Evolutionary conservation across 139 green algal species (phyloP).

Genomic region (Pleodorina starrii): DNA sequence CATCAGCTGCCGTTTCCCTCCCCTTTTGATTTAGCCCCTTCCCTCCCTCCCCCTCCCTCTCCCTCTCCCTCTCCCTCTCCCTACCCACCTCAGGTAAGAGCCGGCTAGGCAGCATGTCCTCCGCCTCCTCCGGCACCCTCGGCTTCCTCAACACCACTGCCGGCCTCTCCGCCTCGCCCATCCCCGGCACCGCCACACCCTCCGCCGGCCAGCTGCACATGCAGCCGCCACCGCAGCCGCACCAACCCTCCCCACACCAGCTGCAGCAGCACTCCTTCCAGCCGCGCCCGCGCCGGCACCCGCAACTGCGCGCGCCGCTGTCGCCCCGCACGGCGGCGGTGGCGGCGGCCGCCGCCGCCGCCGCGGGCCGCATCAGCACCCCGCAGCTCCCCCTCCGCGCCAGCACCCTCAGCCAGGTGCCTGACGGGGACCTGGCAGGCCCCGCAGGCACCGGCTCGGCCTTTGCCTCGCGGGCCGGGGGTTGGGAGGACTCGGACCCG

Average conservation of each 20-base stretch:
- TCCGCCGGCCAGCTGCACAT: not conserved
- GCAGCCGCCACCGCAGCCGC: too few species aligned
- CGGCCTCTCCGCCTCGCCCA: not conserved
- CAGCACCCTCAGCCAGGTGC: not conserved
- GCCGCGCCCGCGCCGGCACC: not conserved
- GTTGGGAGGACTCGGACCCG: not conserved
- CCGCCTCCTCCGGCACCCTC: not conserved
- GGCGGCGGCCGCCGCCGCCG: not conserved
- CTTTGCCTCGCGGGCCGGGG: not conserved
- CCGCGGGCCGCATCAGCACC: not conserved
- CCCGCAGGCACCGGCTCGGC: not conserved
- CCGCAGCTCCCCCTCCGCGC: not conserved
- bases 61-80: too few species aligned
- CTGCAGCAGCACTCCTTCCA: not conserved
- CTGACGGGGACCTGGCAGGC: not conserved
- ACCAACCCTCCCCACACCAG: not conserved
- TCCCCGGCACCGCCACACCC: not conserved
- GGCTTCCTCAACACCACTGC: not conserved
- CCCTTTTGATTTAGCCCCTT: too few species aligned
- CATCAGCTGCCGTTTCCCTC: too few species aligned
- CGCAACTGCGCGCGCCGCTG: not conserved
- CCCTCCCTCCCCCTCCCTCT: too few species aligned
- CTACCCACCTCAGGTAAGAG: not conserved
- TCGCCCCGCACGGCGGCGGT: not conserved
- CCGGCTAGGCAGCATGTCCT: slow-evolving; percentile 23